Evolutionary conservation across 2,329 filamentous ascomycete genomes (phyloP).

Genomic region (Lachnellula subtilissima): DNA sequence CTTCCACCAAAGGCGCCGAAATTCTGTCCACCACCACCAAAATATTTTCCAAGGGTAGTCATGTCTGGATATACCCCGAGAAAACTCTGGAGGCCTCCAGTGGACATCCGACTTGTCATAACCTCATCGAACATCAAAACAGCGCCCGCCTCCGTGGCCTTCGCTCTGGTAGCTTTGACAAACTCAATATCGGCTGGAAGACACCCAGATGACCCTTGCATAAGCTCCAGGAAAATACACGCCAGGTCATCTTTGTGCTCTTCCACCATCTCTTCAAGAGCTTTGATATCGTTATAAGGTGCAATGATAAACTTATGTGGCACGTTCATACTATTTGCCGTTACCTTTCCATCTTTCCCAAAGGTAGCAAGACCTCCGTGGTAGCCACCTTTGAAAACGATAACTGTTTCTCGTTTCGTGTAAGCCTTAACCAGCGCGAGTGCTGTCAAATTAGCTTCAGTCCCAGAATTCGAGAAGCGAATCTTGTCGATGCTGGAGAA

Average conservation of each 20-base stretch:
- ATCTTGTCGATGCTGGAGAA: slow-evolving; percentile 49
- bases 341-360: slow-evolving; percentile 30
- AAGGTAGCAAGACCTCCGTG: slow-evolving; percentile 34
- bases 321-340: slow-evolving; percentile 17
- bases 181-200: slow-evolving; percentile 37
- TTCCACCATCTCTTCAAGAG: slow-evolving; percentile 40
- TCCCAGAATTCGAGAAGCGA: slow-evolving; percentile 60
- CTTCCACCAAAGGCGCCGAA: slow-evolving; percentile 63
- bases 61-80: slow-evolving; percentile 51
- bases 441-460: slow-evolving; percentile 59
- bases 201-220: slow-evolving; percentile 60
- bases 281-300: slow-evolving; percentile 54
- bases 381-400: slow-evolving; percentile 19
- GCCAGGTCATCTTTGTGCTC: slow-evolving; percentile 37
- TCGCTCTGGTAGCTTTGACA: slow-evolving; percentile 8
- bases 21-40: slow-evolving; percentile 60
- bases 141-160: slow-evolving; percentile 36
- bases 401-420: slow-evolving; percentile 12
- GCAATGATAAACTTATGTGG: slow-evolving; percentile 41
- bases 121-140: slow-evolving; percentile 69
- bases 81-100: slow-evolving; percentile 43
- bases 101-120: slow-evolving; percentile 57
- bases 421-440: slow-evolving; percentile 34
- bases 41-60: slow-evolving; percentile 60
- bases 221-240: slow-evolving; percentile 56